Evolutionary conservation across 2,329 filamentous ascomycete species (phyloP).

Genomic region (Ramularia endophylla): DNA sequence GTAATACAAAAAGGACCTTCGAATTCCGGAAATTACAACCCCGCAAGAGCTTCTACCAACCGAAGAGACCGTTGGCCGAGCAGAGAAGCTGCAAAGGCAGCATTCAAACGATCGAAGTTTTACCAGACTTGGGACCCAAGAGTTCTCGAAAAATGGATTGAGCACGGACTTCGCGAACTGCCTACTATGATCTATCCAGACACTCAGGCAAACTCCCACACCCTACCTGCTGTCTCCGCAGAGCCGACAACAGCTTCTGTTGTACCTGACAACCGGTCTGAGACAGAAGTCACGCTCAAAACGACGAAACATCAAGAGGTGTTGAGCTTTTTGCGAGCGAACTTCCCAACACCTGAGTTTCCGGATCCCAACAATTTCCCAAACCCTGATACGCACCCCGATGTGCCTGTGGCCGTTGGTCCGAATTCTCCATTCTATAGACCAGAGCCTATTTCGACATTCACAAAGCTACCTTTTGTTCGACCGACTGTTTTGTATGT

Average conservation of each 20-base stretch:
- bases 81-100: conserved; percentile 57
- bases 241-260: conserved; percentile 21
- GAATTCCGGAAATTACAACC: conserved; percentile 30
- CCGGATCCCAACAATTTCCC: conserved; percentile 27
- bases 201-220: conserved; percentile 15
- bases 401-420: conserved; percentile 29
- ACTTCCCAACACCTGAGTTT: conserved; percentile 34
- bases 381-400: conserved; percentile 39
- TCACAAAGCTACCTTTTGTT: conserved; percentile 53
- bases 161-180: conserved; percentile 67
- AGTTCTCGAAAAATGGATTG: conserved; percentile 67
- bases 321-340: conserved; percentile 65
- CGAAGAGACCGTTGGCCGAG: conserved; percentile 81
- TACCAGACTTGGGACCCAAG: conserved; percentile 78
- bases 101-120: conserved; percentile 65
- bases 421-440: conserved; percentile 56
- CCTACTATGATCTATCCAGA: conserved; percentile 51
- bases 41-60: conserved; percentile 54
- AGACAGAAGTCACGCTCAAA: conserved; percentile 59
- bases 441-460: conserved; percentile 54
- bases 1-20: conserved; percentile 57
- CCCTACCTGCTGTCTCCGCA: conserved; percentile 23
- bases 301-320: conserved; percentile 89
- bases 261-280: conserved; percentile 16
- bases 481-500: conserved; percentile 64